Conservation (phyloP, 306 rosid genomes). For the Trichosanthes cucumerina region DNA sequence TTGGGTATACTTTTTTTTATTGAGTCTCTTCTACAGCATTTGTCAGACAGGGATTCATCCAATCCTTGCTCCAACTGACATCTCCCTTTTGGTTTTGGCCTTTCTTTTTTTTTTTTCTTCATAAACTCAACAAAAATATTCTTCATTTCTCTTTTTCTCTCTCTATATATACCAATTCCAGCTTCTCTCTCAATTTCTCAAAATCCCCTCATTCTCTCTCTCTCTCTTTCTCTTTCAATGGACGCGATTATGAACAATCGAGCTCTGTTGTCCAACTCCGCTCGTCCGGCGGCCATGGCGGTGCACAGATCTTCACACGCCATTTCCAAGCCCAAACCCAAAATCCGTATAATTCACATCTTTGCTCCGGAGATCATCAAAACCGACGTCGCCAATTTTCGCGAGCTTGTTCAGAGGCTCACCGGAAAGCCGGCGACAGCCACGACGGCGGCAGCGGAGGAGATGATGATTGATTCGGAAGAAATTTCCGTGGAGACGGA, state of each 20-base stretch:
- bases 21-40: slow-evolving; percentile 18
- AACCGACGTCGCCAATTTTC: slow-evolving; percentile 70
- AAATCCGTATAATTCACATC: slow-evolving; percentile 82
- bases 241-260: slow-evolving; percentile 29
- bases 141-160: neutral
- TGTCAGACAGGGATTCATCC: slow-evolving; percentile 46
- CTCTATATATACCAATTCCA: slow-evolving; percentile 12
- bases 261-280: slow-evolving; percentile 11
- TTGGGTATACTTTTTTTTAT: slow-evolving; percentile 21
- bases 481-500: neutral
- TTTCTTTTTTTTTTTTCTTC: no score
- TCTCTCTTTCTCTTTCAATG: slow-evolving; percentile 19
- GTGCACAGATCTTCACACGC: slow-evolving; percentile 45
- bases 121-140: neutral
- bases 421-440: slow-evolving; percentile 64
- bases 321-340: slow-evolving; percentile 58
- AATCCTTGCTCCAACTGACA: slow-evolving; percentile 44
- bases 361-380: slow-evolving; percentile 82
- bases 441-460: neutral
- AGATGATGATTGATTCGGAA: neutral
- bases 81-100: neutral
- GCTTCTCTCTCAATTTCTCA: neutral
- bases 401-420: slow-evolving; percentile 70
- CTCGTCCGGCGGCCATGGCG: slow-evolving; percentile 19
- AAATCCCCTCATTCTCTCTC: neutral